Conservation (phyloP, 495 filamentous ascomycete species). For the Letharia lupina region DNA sequence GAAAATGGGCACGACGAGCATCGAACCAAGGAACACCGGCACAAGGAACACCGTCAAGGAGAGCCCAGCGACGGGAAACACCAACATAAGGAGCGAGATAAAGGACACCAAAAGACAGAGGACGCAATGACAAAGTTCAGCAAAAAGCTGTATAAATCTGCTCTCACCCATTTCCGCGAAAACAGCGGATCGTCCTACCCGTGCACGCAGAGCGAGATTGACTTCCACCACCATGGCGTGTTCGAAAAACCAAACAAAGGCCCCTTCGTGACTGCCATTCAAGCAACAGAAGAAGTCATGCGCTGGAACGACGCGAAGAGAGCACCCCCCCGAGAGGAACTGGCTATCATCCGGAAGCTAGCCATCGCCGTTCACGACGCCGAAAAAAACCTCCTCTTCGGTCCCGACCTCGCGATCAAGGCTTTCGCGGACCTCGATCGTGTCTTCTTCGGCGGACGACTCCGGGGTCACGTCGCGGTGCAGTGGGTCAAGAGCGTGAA, state of each 20-base stretch:
- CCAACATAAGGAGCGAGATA: too few relatives aligned
- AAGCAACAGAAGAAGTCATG: slow-evolving; percentile 2
- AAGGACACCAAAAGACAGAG: too few relatives aligned
- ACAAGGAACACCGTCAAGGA: too few relatives aligned
- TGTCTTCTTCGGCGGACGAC: slow-evolving; percentile 8
- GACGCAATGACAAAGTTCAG: too few relatives aligned
- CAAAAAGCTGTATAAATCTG: too few relatives aligned
- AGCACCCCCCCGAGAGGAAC: neutral
- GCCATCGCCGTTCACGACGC: neutral
- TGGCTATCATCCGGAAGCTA: neutral
- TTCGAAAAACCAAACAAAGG: neutral
- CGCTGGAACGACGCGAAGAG: slow-evolving; percentile 6
- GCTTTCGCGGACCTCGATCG: neutral
- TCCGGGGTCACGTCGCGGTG: neutral
- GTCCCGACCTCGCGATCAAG: neutral
- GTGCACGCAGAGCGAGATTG: slow-evolving; percentile 7
- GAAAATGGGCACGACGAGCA: too few relatives aligned
- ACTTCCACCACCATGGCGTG: neutral
- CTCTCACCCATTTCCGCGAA: too few relatives aligned
- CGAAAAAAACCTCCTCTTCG: neutral
- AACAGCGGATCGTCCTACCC: neutral
- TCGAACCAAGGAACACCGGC: too few relatives aligned
- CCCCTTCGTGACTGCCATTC: neutral
- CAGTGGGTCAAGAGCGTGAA: neutral
- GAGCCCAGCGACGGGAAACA: too few relatives aligned